phyloP scores from a whole-genome alignment of 371 early-diverging fungal genomes.

The Lichtheimia corymbifera region DNA sequence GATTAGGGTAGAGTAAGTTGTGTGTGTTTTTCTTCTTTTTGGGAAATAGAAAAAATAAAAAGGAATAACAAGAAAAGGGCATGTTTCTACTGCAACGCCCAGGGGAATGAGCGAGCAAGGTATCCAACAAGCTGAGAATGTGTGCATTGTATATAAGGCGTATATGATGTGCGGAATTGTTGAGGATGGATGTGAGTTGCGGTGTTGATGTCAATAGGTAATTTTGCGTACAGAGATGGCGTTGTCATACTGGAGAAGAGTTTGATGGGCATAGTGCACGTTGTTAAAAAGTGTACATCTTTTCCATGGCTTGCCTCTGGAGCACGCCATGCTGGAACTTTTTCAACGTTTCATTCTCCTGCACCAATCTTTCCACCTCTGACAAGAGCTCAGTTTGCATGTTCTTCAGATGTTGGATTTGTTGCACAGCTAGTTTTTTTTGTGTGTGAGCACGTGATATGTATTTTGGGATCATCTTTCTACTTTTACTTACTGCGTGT shows the following conservation, averaged over 20 bases:
- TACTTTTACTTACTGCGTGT: slow-evolving; percentile 39
- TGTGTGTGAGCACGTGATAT: neutral
- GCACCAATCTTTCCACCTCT: slow-evolving; percentile 46
- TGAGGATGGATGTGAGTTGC: neutral
- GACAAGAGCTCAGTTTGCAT: slow-evolving; percentile 42
- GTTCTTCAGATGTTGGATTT: slow-evolving; percentile 47
- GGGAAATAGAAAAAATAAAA: neutral
- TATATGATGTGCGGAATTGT: neutral
- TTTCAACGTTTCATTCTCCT: slow-evolving; percentile 50
- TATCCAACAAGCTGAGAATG: slow-evolving; percentile 4
- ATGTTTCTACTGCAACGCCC: slow-evolving; percentile 2
- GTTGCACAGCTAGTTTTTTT: slow-evolving; percentile 39
- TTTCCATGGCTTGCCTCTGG: slow-evolving; percentile 52
- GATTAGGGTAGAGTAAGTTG: too few relatives aligned
- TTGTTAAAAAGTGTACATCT: slow-evolving; percentile 40
- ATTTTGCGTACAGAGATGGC: too few relatives aligned
- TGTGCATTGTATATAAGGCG: slow-evolving; percentile 3
- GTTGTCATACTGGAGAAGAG: too few relatives aligned
- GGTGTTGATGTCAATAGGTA: too few relatives aligned
- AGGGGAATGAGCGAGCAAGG: neutral
- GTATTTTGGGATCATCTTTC: neutral
- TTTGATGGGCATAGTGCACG: neutral
- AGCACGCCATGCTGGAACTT: slow-evolving; percentile 50
- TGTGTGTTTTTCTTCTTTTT: too few relatives aligned
- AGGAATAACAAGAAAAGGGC: neutral